Percentiles rank a stretch among this genome's conserved stretches.
Conservation (phyloP, 78 protist genomes). For the Paulinella micropora region DNA sequence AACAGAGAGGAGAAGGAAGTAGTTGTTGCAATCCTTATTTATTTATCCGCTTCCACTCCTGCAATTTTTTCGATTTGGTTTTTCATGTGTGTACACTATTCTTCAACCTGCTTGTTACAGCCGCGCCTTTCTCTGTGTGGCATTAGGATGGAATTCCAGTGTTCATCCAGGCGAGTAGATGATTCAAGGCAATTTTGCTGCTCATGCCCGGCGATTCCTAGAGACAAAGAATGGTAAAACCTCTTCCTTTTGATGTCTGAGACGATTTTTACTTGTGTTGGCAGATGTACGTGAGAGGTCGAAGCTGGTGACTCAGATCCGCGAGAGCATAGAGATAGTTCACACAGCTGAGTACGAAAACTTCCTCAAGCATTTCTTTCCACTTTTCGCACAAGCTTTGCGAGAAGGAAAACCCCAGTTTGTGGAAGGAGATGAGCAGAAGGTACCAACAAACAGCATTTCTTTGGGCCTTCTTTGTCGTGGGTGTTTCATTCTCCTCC, state of each 20-base stretch:
- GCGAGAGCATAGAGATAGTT: slow-evolving; percentile 34
- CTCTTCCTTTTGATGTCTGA: neutral
- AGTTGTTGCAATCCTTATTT: neutral
- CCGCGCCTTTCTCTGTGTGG: too few species aligned
- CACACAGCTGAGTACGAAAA: slow-evolving; percentile 38
- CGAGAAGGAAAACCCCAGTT: neutral
- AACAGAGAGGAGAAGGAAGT: neutral
- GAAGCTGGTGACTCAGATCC: slow-evolving; percentile 14
- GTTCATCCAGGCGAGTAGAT: neutral
- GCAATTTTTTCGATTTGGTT: neutral
- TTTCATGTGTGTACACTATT: neutral
- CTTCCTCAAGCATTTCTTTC: slow-evolving; percentile 20
- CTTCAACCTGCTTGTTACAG: neutral
- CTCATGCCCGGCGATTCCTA: neutral
- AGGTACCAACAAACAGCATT: too few species aligned
- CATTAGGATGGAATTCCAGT: too few species aligned
- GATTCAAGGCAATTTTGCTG: neutral
- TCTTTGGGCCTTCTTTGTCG: too few species aligned
- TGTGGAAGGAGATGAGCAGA: slow-evolving; percentile 10
- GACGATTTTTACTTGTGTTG: neutral
- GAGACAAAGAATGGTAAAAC: neutral
- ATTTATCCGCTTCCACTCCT: neutral
- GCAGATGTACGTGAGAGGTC: slow-evolving; percentile 9
- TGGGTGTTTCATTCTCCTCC: too few species aligned
- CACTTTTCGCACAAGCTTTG: neutral